Conservation (phyloP, 2,329 filamentous ascomycete genomes). For the Colletotrichum siamense region DNA sequence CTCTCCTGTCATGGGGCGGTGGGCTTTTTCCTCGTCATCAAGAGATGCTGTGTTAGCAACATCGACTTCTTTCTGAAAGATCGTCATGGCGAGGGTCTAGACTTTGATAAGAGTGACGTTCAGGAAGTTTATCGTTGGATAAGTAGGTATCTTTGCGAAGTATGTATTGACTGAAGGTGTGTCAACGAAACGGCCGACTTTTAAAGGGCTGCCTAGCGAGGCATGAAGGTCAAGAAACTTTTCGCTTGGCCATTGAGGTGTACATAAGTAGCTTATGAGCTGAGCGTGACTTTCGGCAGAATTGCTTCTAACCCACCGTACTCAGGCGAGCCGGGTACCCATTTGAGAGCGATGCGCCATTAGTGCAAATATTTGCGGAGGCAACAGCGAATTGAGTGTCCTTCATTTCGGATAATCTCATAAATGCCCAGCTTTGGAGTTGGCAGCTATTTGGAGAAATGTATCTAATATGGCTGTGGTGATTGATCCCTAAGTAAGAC, state of each 20-base stretch:
- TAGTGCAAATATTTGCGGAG: too few species aligned
- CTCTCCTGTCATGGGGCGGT: background rate
- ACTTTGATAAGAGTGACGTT: background rate
- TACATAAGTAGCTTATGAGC: background rate
- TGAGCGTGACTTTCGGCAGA: background rate
- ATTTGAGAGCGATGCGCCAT: too few species aligned
- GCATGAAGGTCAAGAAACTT: fast-evolving
- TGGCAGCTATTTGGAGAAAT: too few species aligned
- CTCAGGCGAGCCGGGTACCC: too few species aligned
- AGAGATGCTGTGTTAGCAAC: background rate
- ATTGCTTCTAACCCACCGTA: too few species aligned
- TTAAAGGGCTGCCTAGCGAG: background rate
- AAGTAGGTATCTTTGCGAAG: background rate
- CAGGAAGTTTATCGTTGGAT: background rate
- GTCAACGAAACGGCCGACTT: background rate
- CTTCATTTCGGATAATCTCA: too few species aligned
- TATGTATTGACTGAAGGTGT: background rate
- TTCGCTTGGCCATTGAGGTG: background rate
- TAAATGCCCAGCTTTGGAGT: too few species aligned
- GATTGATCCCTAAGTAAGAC: too few species aligned
- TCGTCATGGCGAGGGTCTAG: background rate
- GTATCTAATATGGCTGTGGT: too few species aligned
- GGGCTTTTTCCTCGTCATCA: background rate
- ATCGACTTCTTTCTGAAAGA: background rate
- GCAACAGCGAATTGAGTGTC: too few species aligned